Evolutionary conservation across 805 yeast genomes (phyloP), one percentile per base, ranked within the genome.

Genomic region (Yarrowia deformans): DNA sequence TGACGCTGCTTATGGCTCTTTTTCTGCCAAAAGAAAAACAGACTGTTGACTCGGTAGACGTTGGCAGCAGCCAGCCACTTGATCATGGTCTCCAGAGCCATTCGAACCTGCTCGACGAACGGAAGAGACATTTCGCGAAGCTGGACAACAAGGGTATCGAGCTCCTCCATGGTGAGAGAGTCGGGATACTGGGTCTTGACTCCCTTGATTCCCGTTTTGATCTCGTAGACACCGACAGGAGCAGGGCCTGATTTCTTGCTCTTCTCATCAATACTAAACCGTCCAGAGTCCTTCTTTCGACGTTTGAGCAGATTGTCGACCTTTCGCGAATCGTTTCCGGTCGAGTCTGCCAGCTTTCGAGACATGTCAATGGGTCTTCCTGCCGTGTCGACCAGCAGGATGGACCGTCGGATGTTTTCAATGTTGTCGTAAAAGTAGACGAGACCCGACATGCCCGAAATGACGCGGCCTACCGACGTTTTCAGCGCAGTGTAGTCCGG

Each of bases 51-150:
- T 48, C 68, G 19, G 18, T 48, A 63, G 29, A 39, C 46, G 39
- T 63, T 63, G 46, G 68, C 68, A 63, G 68, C 68, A 19, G 55
- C 56, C 4, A 63, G 29, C 68, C 68, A 63, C 37, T 40, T 46
- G 68, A 48, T 37, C 43, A 63, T 63, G 3, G 48, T 35, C 10
- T 39, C 68, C 9, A 63, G 45, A 23, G 39, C 16, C 6, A 39
- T n/a, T 0, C 68, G 29, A 0, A 39, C 45, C 48, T 63, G 48
- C 18, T 48, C 68, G 3, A 63, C 23, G 6, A 63, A 49, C 1
- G 68, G 68, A 4, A 37, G 16, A 1, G 68, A 48, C 55, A 63
- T 63, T 8, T 48, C 55, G 3, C 56, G 19, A 0, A 63, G 55
- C 35, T 63, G 48, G 8, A 32, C 9, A 35, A 63, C 37, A n/a